Conservation (phyloP, 1,139 yeast species). For the Pichia sp. region DNA sequence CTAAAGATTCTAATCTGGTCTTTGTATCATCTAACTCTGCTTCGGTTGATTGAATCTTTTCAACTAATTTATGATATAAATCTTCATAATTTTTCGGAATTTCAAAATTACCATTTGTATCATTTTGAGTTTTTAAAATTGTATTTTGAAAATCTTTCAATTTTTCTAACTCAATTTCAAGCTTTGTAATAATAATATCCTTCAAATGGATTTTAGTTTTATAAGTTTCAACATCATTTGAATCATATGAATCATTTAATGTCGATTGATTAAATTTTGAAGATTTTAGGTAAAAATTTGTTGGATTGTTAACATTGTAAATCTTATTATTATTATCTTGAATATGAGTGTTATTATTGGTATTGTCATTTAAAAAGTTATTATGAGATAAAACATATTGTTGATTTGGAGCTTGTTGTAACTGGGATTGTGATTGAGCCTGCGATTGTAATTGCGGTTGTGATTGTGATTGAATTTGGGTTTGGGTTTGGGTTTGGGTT, state of each 20-base stretch:
- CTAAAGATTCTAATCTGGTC: conserved; percentile 54
- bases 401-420: conserved; percentile 1
- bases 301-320: conserved; percentile 3
- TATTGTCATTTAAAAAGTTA: not conserved
- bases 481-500: conserved; percentile 8
- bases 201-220: conserved; percentile 25
- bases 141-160: conserved; percentile 19
- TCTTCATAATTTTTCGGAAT: conserved; percentile 43
- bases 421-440: conserved; percentile 2
- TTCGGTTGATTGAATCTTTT: conserved; percentile 45
- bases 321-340: not conserved
- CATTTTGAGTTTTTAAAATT: conserved; percentile 11
- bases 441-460: conserved; percentile 6
- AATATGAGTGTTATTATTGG: not conserved
- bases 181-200: conserved; percentile 24
- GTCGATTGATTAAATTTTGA: conserved; percentile 7
- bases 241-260: conserved; percentile 11
- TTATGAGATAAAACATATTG: not conserved
- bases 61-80: conserved; percentile 44
- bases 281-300: conserved; percentile 5
- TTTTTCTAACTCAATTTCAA: conserved; percentile 25
- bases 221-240: conserved; percentile 16
- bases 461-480: conserved; percentile 8
- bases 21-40: conserved; percentile 56
- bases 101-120: conserved; percentile 20